These are phyloP conservation scores for Blastobotrys terrestris DNA, from an alignment of 805 yeast species.

Conservation along the genomic window DNA sequence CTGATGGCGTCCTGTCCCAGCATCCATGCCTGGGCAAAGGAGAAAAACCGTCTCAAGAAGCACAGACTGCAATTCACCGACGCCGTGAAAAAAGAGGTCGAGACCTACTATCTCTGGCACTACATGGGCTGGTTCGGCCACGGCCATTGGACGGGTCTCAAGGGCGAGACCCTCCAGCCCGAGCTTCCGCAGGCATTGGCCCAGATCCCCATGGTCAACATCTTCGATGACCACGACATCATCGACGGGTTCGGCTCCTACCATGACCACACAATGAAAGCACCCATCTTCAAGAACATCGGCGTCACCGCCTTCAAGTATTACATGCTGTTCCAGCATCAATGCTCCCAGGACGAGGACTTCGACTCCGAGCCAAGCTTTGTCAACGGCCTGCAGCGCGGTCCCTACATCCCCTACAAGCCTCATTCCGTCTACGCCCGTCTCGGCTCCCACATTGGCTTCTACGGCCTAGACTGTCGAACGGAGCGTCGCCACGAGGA, in stretches of 20 bases:
- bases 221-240: constrained; percentile 93
- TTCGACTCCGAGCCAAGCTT: constrained; percentile 45
- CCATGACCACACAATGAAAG: constrained; percentile 63
- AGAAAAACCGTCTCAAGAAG: constrained; percentile 43
- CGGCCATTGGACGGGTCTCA: constrained; percentile 74
- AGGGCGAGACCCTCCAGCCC: constrained; percentile 59
- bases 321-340: constrained; percentile 90
- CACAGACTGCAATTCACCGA: constrained; percentile 39
- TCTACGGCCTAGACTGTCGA: constrained; percentile 85
- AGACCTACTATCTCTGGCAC: constrained; percentile 61
- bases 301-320: constrained; percentile 79
- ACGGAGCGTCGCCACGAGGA: constrained; percentile 71
- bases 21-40: constrained; percentile 53
- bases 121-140: constrained; percentile 86
- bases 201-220: constrained; percentile 77
- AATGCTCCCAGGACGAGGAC: constrained; percentile 44
- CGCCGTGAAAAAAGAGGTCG: constrained; percentile 49
- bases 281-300: constrained; percentile 59
- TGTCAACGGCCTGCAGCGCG: constrained; percentile 52
- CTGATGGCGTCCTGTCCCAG: constrained; percentile 52
- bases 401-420: constrained; percentile 62
- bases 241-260: constrained; percentile 96
- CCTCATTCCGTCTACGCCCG: constrained; percentile 67
- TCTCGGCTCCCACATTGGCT: constrained; percentile 65
- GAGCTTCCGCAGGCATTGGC: constrained; percentile 72